Percentiles rank a stretch among this genome's conserved stretches.
phyloP scores from a whole-genome alignment of 2,329 filamentous ascomycete genomes.

The Calonectria naviculata region DNA sequence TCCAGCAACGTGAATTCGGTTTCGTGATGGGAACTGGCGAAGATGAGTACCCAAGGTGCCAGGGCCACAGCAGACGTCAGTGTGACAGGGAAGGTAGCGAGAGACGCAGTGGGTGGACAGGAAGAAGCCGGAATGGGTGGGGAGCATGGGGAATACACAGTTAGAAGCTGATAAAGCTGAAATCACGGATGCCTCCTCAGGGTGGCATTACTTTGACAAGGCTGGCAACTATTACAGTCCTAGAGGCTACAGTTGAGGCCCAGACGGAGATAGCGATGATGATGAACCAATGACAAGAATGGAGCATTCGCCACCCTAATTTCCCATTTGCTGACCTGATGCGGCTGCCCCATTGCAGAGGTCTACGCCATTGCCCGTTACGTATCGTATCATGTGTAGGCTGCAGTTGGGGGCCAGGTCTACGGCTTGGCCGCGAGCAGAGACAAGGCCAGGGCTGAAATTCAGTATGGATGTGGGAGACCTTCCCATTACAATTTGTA shows the following conservation, averaged over 20 bases:
- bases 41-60: background rate
- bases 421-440: background rate
- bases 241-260: background rate
- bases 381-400: background rate
- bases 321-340: background rate
- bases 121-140: background rate
- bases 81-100: background rate
- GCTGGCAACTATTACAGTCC: background rate
- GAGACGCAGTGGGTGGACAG: background rate
- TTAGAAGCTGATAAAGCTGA: background rate
- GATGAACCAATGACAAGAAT: background rate
- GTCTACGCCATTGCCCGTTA: background rate
- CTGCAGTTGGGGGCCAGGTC: background rate
- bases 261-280: background rate
- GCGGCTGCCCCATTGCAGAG: background rate
- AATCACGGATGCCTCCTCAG: background rate
- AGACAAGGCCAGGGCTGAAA: background rate
- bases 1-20: background rate
- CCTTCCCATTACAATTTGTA: background rate
- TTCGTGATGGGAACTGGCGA: conserved; percentile 7
- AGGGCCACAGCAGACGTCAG: background rate
- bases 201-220: background rate
- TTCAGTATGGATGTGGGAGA: background rate
- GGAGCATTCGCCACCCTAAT: background rate
- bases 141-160: background rate